Percentiles rank a stretch among this genome's conserved stretches.
These are phyloP conservation scores for Leucocoprinus leucothites DNA, from an alignment of 768 basidiomycete species.

Conservation along the genomic window DNA sequence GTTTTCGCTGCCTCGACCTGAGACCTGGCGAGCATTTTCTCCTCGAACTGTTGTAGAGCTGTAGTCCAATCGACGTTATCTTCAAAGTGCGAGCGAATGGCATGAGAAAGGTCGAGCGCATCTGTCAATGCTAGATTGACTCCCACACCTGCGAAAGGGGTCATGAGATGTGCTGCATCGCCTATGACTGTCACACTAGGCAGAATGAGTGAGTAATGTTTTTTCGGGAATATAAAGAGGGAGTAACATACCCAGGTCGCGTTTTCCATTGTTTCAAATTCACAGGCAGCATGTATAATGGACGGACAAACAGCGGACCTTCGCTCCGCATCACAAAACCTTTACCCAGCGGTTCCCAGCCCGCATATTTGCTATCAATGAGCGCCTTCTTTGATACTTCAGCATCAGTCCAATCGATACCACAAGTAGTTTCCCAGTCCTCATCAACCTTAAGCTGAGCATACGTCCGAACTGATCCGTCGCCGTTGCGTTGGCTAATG, in stretches of 20 bases:
- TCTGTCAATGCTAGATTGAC: slow-evolving; percentile 22
- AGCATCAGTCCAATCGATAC: slow-evolving; percentile 11
- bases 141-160: slow-evolving; percentile 22
- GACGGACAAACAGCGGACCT: slow-evolving; percentile 5
- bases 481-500: slow-evolving; percentile 28
- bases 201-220: neutral
- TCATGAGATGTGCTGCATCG: slow-evolving; percentile 25
- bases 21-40: slow-evolving; percentile 3
- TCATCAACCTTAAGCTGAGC: slow-evolving; percentile 6
- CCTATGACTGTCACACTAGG: slow-evolving; percentile 19
- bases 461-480: slow-evolving; percentile 13
- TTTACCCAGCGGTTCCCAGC: slow-evolving; percentile 2
- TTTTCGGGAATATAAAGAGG: neutral
- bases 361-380: neutral
- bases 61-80: neutral
- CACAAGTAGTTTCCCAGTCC: slow-evolving; percentile 13
- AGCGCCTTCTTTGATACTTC: neutral
- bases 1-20: neutral
- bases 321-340: slow-evolving; percentile 5
- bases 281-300: slow-evolving; percentile 13
- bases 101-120: slow-evolving; percentile 17
- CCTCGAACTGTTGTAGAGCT: slow-evolving; percentile 1
- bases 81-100: slow-evolving; percentile 3
- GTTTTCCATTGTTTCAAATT: slow-evolving; percentile 9
- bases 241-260: slow-evolving; percentile 1